Evolutionary conservation across 108 stramenopile genomes (phyloP), one percentile per base, ranked within the genome.

Genomic region (Seminavis robusta): DNA sequence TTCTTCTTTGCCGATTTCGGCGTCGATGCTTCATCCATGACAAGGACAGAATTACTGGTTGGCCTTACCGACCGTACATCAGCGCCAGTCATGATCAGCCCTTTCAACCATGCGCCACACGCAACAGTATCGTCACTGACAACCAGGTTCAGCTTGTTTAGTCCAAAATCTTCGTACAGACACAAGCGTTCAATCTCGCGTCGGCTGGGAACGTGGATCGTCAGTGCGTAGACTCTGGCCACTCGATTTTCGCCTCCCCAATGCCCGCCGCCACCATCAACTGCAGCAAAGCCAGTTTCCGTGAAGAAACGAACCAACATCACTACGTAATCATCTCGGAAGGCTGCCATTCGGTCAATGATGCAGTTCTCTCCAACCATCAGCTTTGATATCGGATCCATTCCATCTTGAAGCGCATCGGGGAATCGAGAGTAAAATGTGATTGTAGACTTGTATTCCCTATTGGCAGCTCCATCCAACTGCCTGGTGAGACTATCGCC

Each of bases 21-120:
- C 5, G 24, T 3, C 20, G 47, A 4, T 48, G 21, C 47, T 23
- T 15, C 24, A 28, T 48, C 23, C 4, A 4, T 27, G 3, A 48
- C 16, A 27, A 28, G n/a, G 4, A 17, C 45, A 20, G 27, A 13
- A 33, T 17, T 3, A 3, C 20, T 8, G 54, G 16, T n/a, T n/a
- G 10, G 23, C n/a, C 36, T 27, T 11, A 29, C 29, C 1, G 43
- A 19, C 3, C 57, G 43, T 8, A 59, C 57, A 32, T 59, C 28
- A 20, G 45, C 13, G 13, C 57, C 57, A 3, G 57, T 59, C 57
- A 59, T 46, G 8, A 46, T 6, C 3, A 59, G 21, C 9, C 57
- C 57, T n/a, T 28, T 29, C n/a, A 29, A 26, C 24, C 27, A 41
- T 3, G 46, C 16, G 2, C 32, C 44, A 1, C 45, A 15, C 10